phyloP scores from a whole-genome alignment of 129 eudicot genomes.

The Artemisia annua region DNA sequence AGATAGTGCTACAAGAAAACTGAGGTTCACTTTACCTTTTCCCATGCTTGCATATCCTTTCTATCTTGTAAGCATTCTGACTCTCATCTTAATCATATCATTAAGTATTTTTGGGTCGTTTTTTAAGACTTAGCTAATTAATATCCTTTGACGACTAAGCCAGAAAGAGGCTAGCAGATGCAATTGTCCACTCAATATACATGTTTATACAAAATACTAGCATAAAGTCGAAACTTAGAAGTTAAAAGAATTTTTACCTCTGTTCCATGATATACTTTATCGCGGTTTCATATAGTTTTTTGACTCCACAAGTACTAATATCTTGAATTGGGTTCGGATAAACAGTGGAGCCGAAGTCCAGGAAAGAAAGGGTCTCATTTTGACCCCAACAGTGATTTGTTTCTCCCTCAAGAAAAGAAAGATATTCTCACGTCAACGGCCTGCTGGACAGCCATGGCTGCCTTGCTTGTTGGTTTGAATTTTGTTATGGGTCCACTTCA shows the following conservation, averaged over 20 bases:
- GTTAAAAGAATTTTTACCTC: not conserved
- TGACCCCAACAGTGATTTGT: conserved; percentile 79
- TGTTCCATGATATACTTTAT: not conserved
- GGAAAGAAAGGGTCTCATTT: conserved; percentile 93
- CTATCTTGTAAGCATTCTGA: conserved; percentile 73
- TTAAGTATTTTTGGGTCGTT: not conserved
- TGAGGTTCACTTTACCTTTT: conserved; percentile 85
- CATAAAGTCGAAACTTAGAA: not conserved
- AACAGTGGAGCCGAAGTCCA: conserved; percentile 91
- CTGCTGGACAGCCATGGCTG: conserved; percentile 91
- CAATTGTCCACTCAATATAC: not conserved
- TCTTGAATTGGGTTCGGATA: not conserved
- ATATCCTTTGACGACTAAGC: not conserved
- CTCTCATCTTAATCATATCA: conserved; percentile 11
- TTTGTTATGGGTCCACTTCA: conserved; percentile 84
- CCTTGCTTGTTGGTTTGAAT: conserved; percentile 68
- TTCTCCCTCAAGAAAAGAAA: conserved; percentile 66
- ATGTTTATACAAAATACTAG: not conserved
- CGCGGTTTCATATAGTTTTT: not conserved
- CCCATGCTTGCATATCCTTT: conserved; percentile 95
- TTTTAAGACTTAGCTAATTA: not conserved
- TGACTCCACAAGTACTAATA: not conserved
- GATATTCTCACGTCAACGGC: conserved; percentile 81
- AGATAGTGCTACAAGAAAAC: conserved; percentile 41
- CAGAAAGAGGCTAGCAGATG: not conserved